These are phyloP conservation scores for Lepiota venenata DNA, from an alignment of 768 basidiomycete genomes.

Conservation along the genomic window DNA sequence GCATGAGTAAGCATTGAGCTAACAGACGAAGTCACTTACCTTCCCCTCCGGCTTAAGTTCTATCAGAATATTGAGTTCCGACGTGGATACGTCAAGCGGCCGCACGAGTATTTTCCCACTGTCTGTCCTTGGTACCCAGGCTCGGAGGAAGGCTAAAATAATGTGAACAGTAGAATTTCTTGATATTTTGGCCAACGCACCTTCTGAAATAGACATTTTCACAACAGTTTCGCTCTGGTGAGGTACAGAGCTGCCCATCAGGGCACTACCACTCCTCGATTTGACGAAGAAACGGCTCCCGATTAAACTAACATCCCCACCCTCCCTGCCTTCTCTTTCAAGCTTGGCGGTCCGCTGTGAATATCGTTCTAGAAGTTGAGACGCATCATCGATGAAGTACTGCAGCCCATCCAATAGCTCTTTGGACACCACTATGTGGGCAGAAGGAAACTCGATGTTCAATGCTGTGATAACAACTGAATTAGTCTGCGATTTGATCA, in stretches of 20 bases:
- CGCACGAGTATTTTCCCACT: not conserved
- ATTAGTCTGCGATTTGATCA: constrained; percentile 24
- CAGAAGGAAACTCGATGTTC: constrained; percentile 53
- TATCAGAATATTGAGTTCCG: constrained; percentile 28
- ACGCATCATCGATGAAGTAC: constrained; percentile 82
- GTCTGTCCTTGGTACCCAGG: constrained; percentile 17
- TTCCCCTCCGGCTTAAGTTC: constrained; percentile 71
- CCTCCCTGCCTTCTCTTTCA: constrained; percentile 30
- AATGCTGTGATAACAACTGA: constrained; percentile 24
- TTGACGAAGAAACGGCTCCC: constrained; percentile 76
- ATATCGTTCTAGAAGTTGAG: constrained; percentile 63
- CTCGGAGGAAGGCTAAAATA: constrained; percentile 18
- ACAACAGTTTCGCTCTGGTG: constrained; percentile 41
- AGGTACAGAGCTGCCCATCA: constrained; percentile 21
- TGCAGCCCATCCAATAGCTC: constrained; percentile 71
- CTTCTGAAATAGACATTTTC: constrained; percentile 37
- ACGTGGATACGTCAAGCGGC: constrained; percentile 11
- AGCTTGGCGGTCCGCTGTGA: constrained; percentile 8
- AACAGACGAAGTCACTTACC: constrained; percentile 35
- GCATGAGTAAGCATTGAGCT: not conserved
- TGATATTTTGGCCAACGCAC: constrained; percentile 15
- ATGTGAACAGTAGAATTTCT: not conserved
- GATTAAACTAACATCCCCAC: constrained; percentile 63
- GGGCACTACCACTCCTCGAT: constrained; percentile 41
- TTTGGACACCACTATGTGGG: constrained; percentile 64